Conservation (phyloP, 345 rosid genomes). For the Aurinia saxatilis region DNA sequence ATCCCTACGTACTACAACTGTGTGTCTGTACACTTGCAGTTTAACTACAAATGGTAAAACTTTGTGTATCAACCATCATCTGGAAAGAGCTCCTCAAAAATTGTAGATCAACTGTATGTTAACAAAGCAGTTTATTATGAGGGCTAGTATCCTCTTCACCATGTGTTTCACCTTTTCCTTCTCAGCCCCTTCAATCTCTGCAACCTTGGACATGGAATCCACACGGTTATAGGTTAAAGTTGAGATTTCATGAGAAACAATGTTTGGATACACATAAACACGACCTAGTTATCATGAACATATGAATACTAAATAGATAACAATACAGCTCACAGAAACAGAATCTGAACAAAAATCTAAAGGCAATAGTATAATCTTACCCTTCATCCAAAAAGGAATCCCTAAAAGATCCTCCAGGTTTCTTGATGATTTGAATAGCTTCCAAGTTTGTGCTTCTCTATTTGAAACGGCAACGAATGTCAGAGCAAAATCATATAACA, state of each 20-base stretch:
- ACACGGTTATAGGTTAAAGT: constrained; percentile 42
- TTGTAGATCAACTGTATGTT: too few species aligned
- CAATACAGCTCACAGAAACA: not conserved
- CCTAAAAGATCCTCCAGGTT: too few species aligned
- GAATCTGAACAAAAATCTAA: not conserved
- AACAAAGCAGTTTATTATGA: constrained; percentile 95
- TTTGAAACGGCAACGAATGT: too few species aligned
- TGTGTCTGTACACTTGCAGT: too few species aligned
- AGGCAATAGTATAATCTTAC: constrained; percentile 32
- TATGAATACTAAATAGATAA: not conserved
- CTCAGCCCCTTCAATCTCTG: constrained; percentile 98
- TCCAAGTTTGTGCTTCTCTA: too few species aligned
- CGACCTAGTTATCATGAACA: not conserved
- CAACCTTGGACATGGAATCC: constrained; percentile 95
- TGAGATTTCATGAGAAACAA: not conserved
- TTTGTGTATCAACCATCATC: too few species aligned
- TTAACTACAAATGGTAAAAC: too few species aligned
- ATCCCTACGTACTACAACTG: too few species aligned
- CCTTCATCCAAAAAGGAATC: constrained; percentile 99
- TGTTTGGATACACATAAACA: too few species aligned
- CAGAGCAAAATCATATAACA: too few species aligned
- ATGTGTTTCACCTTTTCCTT: constrained; percentile 96
- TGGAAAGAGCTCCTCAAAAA: too few species aligned
- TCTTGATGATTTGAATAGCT: too few species aligned
- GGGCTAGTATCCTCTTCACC: constrained; percentile 86